phyloP scores from a whole-genome alignment of 768 basidiomycete genomes.

The Mycena venus region DNA sequence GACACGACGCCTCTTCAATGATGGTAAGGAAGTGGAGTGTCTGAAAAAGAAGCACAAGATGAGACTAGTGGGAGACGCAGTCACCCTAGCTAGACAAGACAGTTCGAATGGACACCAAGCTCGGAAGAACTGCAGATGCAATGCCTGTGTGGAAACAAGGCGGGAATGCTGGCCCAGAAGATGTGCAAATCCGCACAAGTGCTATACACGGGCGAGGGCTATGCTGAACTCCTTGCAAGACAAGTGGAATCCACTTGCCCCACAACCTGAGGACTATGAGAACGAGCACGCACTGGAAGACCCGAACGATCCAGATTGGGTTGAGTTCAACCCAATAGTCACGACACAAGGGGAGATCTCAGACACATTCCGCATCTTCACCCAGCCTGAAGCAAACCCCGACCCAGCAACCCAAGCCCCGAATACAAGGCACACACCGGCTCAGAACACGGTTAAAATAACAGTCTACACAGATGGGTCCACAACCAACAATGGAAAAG shows the following conservation, averaged over 20 bases:
- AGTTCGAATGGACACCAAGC: no score
- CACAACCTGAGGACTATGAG: neutral
- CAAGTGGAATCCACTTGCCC: neutral
- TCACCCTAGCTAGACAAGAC: neutral
- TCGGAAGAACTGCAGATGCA: no score
- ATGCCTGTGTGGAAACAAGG: neutral
- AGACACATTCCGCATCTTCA: conserved; percentile 1
- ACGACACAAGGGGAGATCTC: neutral
- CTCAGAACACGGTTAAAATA: neutral
- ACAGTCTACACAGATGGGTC: neutral
- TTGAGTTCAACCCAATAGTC: neutral
- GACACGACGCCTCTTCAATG: neutral
- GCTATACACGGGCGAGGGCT: neutral
- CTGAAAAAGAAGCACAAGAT: neutral
- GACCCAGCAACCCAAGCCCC: neutral
- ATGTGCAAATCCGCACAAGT: no score
- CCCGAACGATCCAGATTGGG: no score
- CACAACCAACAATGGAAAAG: neutral
- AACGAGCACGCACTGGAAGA: no score
- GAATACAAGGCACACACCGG: neutral
- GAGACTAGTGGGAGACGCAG: neutral
- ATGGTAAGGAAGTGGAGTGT: neutral
- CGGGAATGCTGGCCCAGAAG: neutral
- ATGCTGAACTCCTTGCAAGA: neutral
- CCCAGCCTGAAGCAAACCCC: neutral